Evolutionary conservation across 768 basidiomycete genomes (phyloP), one percentile per base, ranked within the genome.

Genomic region (Coprinopsis marcescibilis): DNA sequence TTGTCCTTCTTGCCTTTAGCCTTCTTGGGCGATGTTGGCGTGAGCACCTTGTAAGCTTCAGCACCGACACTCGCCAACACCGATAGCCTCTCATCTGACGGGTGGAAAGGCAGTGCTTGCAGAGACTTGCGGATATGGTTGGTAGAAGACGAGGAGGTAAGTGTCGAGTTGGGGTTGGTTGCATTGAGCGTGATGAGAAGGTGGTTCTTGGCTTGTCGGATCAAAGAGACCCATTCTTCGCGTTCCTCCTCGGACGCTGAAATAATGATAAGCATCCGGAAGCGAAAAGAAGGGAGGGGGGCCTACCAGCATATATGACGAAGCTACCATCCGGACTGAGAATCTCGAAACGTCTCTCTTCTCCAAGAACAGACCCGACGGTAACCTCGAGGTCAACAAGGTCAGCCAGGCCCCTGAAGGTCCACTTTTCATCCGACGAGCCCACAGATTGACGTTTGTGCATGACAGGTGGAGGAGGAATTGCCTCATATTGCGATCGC

Each of bases 301-400:
- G 52, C 75, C 52, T 55, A 86, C 88, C 70, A 2, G 83, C 74
- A 65, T 87, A 83, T 20, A 90, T 60, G 1, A 81, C 81, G 53
- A 90, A 91, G 50, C 83, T 89, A 14, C 76, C 79, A 44, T 80
- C 80, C 1, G 89, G 89, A 60, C 86, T 85, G 48, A 89, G 58
- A 2, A 91, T 66, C 59, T 92, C 89, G 40, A 90, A 75, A 40
- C 75, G 68, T 23, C 73, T 67, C 45, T 80, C 77, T 36, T 78
- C 80, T 0, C 73, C 74, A 1, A 69, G 56, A 8, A 74, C 76
- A 15, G 67, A 60, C 3, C 69, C 55, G 29, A 89, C 71, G 0
- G 91, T 78, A 1, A 90, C 79, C 55, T 91, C 86, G 42, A 86
- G 55, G 64, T 92, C 86, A 32, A 91, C 74, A 15, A 92, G 72